These are phyloP conservation scores for Boletus sp. DNA, from an alignment of 768 basidiomycete species.

Conservation along the genomic window DNA sequence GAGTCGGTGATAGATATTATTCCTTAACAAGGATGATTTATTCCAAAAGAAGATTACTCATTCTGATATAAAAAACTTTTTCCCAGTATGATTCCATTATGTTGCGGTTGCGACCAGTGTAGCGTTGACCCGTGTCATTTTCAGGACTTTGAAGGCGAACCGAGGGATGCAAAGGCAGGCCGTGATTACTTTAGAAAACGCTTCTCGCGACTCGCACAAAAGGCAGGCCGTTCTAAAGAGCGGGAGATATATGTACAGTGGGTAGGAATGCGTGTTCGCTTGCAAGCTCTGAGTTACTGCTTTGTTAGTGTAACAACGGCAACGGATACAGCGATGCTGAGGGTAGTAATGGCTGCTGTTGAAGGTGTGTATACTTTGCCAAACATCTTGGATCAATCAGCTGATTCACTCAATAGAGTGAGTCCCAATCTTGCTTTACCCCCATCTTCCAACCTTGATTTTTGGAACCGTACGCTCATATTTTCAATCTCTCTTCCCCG, in stretches of 20 bases:
- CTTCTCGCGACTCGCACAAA: constrained; percentile 79
- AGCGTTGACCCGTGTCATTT: background rate
- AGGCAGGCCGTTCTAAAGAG: constrained; percentile 80
- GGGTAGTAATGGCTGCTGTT: constrained; percentile 94
- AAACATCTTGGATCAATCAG: background rate
- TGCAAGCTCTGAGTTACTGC: constrained; percentile 6
- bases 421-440: constrained; percentile 41
- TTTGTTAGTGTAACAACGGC: constrained; percentile 75
- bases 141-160: constrained; percentile 83
- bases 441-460: constrained; percentile 20
- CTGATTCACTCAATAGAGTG: constrained; percentile 53
- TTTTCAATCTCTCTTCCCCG: constrained; percentile 12
- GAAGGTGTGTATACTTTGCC: constrained; percentile 62
- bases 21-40: constrained; percentile 95
- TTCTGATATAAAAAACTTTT: constrained; percentile 86
- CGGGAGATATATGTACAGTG: constrained; percentile 94
- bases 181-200: constrained; percentile 89
- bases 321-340: constrained; percentile 83
- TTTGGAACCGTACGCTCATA: constrained; percentile 29
- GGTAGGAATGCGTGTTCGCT: constrained; percentile 33
- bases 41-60: constrained; percentile 78
- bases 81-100: constrained; percentile 58
- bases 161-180: constrained; percentile 69
- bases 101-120: background rate
- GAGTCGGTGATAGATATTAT: constrained; percentile 63